phyloP scores from a whole-genome alignment of 805 yeast species.

The Suhomyces sp. region DNA sequence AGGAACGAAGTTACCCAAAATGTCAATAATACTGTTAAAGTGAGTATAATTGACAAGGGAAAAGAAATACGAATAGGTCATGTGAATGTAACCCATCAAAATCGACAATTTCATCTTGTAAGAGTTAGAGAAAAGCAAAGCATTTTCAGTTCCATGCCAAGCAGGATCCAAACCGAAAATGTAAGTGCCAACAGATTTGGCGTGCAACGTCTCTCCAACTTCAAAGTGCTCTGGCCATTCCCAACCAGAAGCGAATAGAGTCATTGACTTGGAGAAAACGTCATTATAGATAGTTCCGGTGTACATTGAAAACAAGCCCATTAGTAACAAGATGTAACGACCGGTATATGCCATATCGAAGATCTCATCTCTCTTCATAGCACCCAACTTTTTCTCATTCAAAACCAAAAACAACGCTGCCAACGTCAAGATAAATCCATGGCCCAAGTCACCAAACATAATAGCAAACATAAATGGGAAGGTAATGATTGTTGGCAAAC shows the following conservation, averaged over 20 bases:
- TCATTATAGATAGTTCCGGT: constrained; percentile 75
- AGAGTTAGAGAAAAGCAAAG: constrained; percentile 64
- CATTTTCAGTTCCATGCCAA: constrained; percentile 82
- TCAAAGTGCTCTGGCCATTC: constrained; percentile 54
- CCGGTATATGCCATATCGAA: constrained; percentile 76
- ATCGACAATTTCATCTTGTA: constrained; percentile 77
- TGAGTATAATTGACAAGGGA: constrained; percentile 61
- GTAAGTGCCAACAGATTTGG: constrained; percentile 50
- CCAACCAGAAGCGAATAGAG: constrained; percentile 70
- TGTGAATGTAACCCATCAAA: constrained; percentile 71
- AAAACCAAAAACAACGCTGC: constrained; percentile 54
- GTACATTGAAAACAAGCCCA: constrained; percentile 73
- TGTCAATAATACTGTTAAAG: constrained; percentile 60
- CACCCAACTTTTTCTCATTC: constrained; percentile 51
- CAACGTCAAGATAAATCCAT: constrained; percentile 60
- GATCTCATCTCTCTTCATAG: constrained; percentile 63
- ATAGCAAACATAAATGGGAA: constrained; percentile 82
- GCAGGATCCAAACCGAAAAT: constrained; percentile 66
- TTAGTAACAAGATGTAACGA: constrained; percentile 61
- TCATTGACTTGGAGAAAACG: constrained; percentile 66
- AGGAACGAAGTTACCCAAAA: constrained; percentile 70
- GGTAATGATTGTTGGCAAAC: constrained; percentile 69
- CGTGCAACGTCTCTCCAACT: constrained; percentile 39
- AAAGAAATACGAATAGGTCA: constrained; percentile 67
- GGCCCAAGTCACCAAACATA: constrained; percentile 83